A percentile compares a stretch with the other conserved stretches of the same genome.
phyloP scores from a whole-genome alignment of 768 basidiomycete species.

The Psilocybe cyanescens region DNA sequence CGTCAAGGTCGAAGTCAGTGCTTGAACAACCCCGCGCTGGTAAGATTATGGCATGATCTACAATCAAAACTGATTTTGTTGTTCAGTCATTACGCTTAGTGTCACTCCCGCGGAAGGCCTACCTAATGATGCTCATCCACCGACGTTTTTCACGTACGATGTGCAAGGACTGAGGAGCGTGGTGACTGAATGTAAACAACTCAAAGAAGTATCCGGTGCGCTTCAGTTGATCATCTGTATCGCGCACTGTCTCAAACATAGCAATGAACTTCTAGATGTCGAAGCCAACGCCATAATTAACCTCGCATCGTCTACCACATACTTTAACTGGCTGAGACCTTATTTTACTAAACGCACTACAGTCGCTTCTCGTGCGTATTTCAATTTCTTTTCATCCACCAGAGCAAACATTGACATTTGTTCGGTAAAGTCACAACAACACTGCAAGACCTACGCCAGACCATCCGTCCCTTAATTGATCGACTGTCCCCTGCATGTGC shows the following conservation, averaged over 20 bases:
- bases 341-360: slow-evolving; percentile 38
- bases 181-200: slow-evolving; percentile 57
- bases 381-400: neutral
- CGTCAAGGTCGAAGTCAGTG: slow-evolving; percentile 22
- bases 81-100: slow-evolving; percentile 56
- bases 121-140: slow-evolving; percentile 29
- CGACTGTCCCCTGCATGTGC: slow-evolving; percentile 65
- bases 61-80: neutral
- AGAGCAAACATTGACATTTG: neutral
- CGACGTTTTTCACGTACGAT: slow-evolving; percentile 52
- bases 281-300: slow-evolving; percentile 27
- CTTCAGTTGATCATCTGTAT: neutral
- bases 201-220: slow-evolving; percentile 56
- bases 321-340: slow-evolving; percentile 50
- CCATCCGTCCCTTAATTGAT: slow-evolving; percentile 48
- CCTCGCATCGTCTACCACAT: slow-evolving; percentile 32
- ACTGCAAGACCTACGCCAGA: slow-evolving; percentile 60
- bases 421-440: slow-evolving; percentile 38
- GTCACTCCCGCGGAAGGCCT: slow-evolving; percentile 48
- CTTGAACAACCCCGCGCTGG: slow-evolving; percentile 44
- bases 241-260: neutral
- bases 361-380: slow-evolving; percentile 32
- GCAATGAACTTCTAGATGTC: slow-evolving; percentile 17
- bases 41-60: slow-evolving; percentile 22
- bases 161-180: slow-evolving; percentile 49